phyloP scores from a whole-genome alignment of 371 early-diverging fungal genomes.

The Homolaphlyctis polyrhiza region DNA sequence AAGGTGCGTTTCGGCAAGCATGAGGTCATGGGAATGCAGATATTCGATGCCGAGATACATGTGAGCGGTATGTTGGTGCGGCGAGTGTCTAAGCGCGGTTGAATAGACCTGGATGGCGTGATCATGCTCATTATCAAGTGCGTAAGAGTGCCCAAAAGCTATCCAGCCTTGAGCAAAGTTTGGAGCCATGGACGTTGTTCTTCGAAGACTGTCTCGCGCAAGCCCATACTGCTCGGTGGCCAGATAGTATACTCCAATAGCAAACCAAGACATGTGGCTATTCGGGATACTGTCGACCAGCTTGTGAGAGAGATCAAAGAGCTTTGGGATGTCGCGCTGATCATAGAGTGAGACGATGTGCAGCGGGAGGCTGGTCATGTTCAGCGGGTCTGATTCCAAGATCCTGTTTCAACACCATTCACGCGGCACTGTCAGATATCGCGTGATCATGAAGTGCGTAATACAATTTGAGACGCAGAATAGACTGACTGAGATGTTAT shows the following conservation, averaged over 20 bases:
- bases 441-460: no score
- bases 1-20: constrained; percentile 58
- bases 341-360: constrained; percentile 64
- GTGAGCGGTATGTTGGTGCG: constrained; percentile 58
- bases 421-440: no score
- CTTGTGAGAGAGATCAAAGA: constrained; percentile 61
- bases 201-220: constrained; percentile 42
- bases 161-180: constrained; percentile 69
- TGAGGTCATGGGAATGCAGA: constrained; percentile 45
- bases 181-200: constrained; percentile 55
- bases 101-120: constrained; percentile 71
- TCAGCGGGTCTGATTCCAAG: constrained; percentile 51
- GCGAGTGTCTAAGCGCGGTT: constrained; percentile 53
- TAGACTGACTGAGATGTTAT: no score
- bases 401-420: no score
- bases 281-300: constrained; percentile 52
- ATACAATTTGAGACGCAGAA: no score
- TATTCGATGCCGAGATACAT: constrained; percentile 76
- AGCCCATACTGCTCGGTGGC: constrained; percentile 11
- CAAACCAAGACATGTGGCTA: constrained; percentile 59
- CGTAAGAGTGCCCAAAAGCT: constrained; percentile 75
- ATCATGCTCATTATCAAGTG: constrained; percentile 68
- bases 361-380: constrained; percentile 51
- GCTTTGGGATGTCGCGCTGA: constrained; percentile 48
- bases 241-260: constrained; percentile 68